These are phyloP conservation scores for Picochlorum sp. DNA, from an alignment of 139 green algal genomes.

Conservation along the genomic window DNA sequence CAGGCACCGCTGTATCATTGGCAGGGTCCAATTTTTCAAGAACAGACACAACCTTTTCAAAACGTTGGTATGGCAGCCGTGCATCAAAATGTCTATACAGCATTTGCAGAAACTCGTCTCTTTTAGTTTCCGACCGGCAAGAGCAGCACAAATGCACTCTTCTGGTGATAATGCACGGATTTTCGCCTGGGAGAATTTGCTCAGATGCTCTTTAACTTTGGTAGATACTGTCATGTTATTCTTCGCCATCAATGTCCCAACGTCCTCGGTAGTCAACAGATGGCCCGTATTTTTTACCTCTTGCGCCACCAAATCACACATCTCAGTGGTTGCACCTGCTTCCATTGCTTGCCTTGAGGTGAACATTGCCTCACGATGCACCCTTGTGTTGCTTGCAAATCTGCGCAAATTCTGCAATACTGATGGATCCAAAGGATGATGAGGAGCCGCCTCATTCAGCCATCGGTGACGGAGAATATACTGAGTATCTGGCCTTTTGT, in stretches of 20 bases:
- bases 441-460: slow-evolving; percentile 27
- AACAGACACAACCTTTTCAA: not conserved
- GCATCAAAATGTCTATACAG: slow-evolving; percentile 17
- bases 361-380: slow-evolving; percentile 75
- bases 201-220: not conserved
- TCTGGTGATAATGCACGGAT: not conserved
- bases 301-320: not conserved
- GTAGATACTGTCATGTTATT: not conserved
- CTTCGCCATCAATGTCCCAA: not conserved
- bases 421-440: slow-evolving; percentile 32
- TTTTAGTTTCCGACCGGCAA: slow-evolving; percentile 3
- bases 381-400: slow-evolving; percentile 70
- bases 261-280: not conserved
- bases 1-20: not conserved
- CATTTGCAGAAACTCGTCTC: slow-evolving; percentile 10
- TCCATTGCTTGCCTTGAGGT: slow-evolving; percentile 15
- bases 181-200: not conserved
- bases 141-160: slow-evolving; percentile 15
- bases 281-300: not conserved
- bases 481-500: slow-evolving; percentile 14
- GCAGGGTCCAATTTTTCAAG: not conserved
- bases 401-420: slow-evolving; percentile 29
- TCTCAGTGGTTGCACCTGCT: not conserved
- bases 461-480: slow-evolving; percentile 35
- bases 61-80: not conserved